A percentile compares a stretch with the other conserved stretches of the same genome.
Evolutionary conservation across 192 early-diverging fungal genomes (phyloP).

Genomic region (Phycomyces nitens): DNA sequence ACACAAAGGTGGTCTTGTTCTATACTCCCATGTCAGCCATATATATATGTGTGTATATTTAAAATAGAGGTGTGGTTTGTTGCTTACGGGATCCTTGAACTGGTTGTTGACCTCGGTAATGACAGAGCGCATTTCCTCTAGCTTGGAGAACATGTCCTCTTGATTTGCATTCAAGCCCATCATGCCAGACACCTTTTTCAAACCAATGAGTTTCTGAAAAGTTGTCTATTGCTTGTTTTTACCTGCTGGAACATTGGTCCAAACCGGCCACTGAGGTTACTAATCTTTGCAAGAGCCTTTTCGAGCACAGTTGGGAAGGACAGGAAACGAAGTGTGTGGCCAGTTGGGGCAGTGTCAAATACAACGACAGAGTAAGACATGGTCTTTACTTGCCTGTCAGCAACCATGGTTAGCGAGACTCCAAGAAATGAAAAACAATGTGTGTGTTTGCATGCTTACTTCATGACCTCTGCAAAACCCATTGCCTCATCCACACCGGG

Average conservation of each 20-base stretch:
- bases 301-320: constrained; percentile 97
- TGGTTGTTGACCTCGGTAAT: constrained; percentile 98
- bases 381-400: constrained; percentile 90
- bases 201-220: too few relatives aligned
- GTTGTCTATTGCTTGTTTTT: constrained; percentile 1
- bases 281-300: constrained; percentile 95
- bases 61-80: background rate
- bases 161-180: constrained; percentile 82
- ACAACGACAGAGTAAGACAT: constrained; percentile 99
- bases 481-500: constrained; percentile 99
- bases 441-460: constrained; percentile 47
- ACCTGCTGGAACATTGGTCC: constrained; percentile 94
- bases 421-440: too few relatives aligned
- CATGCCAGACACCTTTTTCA: constrained; percentile 78
- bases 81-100: constrained; percentile 94
- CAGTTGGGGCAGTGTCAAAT: constrained; percentile 99
- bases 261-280: constrained; percentile 86
- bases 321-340: constrained; percentile 97
- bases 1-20: constrained; percentile 98
- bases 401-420: too few relatives aligned
- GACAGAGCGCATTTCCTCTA: constrained; percentile 93
- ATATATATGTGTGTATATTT: background rate
- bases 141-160: constrained; percentile 94
- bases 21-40: too few relatives aligned
- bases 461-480: constrained; percentile 99